phyloP scores from a whole-genome alignment of 495 filamentous ascomycete genomes.

The Hypoxylon cercidicola region DNA sequence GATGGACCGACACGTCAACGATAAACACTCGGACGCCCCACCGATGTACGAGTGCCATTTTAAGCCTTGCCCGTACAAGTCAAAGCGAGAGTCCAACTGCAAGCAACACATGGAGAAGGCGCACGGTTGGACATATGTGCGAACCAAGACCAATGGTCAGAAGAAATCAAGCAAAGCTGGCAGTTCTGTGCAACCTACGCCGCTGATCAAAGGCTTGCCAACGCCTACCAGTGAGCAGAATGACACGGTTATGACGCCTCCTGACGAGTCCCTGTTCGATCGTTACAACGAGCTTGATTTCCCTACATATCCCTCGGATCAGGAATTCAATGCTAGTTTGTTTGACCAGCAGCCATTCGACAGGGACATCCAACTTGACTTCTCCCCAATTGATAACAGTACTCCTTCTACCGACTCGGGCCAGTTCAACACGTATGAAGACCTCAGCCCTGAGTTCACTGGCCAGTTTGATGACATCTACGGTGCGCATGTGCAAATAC shows the following conservation, averaged over 20 bases:
- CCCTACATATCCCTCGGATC: constrained; percentile 51
- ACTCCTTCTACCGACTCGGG: constrained; percentile 60
- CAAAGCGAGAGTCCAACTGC: constrained; percentile 96
- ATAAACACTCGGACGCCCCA: constrained; percentile 87
- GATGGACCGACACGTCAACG: constrained; percentile 91
- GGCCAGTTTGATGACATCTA: constrained; percentile 68
- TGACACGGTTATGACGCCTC: constrained; percentile 54
- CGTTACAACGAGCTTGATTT: constrained; percentile 52
- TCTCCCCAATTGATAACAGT: constrained; percentile 59
- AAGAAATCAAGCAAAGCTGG: constrained; percentile 58
- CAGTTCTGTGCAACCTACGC: constrained; percentile 62
- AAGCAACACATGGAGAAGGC: constrained; percentile 99
- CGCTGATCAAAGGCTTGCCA: constrained; percentile 64
- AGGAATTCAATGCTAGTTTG: constrained; percentile 48
- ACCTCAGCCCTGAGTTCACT: constrained; percentile 55
- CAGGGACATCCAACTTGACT: constrained; percentile 58
- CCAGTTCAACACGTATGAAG: constrained; percentile 58
- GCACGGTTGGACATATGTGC: constrained; percentile 87
- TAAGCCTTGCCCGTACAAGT: constrained; percentile 88
- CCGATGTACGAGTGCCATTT: constrained; percentile 83
- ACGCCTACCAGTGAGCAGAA: constrained; percentile 58
- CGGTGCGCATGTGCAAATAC: constrained; percentile 57
- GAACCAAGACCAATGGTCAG: constrained; percentile 89
- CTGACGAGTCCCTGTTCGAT: constrained; percentile 50
- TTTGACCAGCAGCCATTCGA: constrained; percentile 47